Percentiles rank a stretch among this genome's conserved stretches.
Evolutionary conservation across 345 rosid genomes (phyloP).

Genomic region (Euphorbia tirucalli): DNA sequence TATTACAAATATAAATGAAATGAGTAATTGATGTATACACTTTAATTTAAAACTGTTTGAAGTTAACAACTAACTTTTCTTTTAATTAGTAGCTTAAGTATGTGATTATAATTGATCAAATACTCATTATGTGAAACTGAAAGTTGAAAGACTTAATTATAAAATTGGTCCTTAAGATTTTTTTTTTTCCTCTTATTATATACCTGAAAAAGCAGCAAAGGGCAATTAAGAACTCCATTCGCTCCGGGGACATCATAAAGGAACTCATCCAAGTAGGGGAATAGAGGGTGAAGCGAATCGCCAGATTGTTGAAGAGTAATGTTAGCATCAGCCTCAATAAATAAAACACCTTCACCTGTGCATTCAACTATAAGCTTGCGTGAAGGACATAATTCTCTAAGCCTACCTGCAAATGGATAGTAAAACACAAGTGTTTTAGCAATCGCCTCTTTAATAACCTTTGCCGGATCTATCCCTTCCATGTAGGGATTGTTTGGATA

Average conservation of each 20-base stretch:
- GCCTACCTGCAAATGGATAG: constrained; percentile 28
- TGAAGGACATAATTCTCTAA: constrained; percentile 16
- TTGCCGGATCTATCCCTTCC: constrained; percentile 20
- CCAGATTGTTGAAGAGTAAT: constrained; percentile 13
- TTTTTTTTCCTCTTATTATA: background rate
- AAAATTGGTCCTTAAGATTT: background rate
- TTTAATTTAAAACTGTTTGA: no score
- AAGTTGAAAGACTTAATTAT: background rate
- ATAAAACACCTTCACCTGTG: constrained; percentile 24
- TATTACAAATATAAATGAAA: no score
- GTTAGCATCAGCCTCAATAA: constrained; percentile 25
- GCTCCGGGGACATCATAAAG: constrained; percentile 31
- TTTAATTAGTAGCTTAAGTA: no score
- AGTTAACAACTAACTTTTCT: no score
- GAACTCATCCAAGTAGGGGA: constrained; percentile 16
- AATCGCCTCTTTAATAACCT: constrained; percentile 16
- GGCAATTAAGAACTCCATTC: constrained; percentile 15
- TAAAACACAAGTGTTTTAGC: constrained; percentile 22
- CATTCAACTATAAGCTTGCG: constrained; percentile 26
- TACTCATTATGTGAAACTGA: background rate
- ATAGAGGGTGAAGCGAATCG: constrained; percentile 20
- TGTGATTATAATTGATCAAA: no score
- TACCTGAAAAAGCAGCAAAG: constrained; percentile 26
- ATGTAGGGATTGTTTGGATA: constrained; percentile 11
- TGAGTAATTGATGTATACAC: no score